A percentile compares a stretch with the other conserved stretches of the same genome.
Conservation (phyloP, 305 asterid species). For the Fraxinus paxiana region DNA sequence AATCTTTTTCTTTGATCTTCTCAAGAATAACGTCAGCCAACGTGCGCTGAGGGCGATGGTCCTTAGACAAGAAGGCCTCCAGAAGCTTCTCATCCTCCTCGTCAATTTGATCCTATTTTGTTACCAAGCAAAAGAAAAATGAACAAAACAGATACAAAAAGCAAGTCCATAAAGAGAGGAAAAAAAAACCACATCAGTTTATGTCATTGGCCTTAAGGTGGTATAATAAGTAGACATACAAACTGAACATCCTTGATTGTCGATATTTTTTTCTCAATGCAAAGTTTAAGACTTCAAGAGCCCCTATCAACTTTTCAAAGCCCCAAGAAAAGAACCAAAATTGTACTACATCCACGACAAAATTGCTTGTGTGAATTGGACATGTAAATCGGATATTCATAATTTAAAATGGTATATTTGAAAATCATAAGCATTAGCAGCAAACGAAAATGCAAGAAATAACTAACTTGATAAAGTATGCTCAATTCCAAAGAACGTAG, state of each 20-base stretch:
- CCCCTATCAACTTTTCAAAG: background rate
- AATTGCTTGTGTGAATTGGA: background rate
- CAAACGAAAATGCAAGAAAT: background rate
- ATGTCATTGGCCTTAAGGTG: background rate
- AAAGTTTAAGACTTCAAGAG: background rate
- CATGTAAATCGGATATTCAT: background rate
- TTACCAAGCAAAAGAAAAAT: background rate
- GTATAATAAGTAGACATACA: background rate
- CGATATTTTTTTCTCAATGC: background rate
- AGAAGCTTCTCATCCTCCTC: conserved; percentile 74
- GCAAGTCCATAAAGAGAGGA: background rate
- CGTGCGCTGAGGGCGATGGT: conserved; percentile 56
- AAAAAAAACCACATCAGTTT: background rate
- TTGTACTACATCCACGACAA: background rate
- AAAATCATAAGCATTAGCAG: background rate
- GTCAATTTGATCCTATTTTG: conserved; percentile 52
- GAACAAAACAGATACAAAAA: conserved; percentile 5
- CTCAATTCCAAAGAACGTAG: background rate
- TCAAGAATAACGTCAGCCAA: conserved; percentile 73
- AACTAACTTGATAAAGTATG: background rate
- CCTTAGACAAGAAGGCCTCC: conserved; percentile 64
- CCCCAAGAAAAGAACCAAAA: background rate
- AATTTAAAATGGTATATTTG: background rate
- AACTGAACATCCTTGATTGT: background rate
- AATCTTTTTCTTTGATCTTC: conserved; percentile 66